A percentile compares a stretch with the other conserved stretches of the same genome.
phyloP scores from a whole-genome alignment of 2,329 filamentous ascomycete genomes.

The Xylariales sp. region DNA sequence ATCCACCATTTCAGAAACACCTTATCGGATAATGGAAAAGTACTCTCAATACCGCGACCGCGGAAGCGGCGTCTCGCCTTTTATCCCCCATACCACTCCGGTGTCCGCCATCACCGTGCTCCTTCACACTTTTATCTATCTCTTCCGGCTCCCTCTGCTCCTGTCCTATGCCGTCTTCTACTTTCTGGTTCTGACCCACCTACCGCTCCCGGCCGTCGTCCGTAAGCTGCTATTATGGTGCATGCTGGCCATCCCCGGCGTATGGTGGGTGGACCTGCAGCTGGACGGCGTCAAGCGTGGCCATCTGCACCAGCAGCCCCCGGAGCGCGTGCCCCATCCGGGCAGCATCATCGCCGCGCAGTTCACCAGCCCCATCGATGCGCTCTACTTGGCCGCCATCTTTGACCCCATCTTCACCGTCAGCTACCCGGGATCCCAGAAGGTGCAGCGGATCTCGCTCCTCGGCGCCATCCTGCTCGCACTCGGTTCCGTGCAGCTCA shows the following conservation, averaged over 20 bases:
- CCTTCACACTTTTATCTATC: conserved; percentile 68
- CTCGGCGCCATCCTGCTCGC: conserved; percentile 70
- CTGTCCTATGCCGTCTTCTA: conserved; percentile 63
- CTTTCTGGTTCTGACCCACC: conserved; percentile 77
- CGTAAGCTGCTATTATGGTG: conserved; percentile 87
- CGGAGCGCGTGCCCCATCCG: conserved; percentile 70
- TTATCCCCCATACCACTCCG: conserved; percentile 74
- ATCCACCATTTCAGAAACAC: no score
- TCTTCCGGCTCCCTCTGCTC: conserved; percentile 76
- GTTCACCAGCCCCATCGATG: conserved; percentile 89
- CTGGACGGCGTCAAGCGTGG: conserved; percentile 95
- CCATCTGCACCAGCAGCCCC: conserved; percentile 71
- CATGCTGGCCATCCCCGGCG: conserved; percentile 80
- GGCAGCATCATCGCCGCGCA: conserved; percentile 83
- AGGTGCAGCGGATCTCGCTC: conserved; percentile 74
- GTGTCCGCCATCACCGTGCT: conserved; percentile 59
- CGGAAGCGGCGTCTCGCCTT: conserved; percentile 93
- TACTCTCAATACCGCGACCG: conserved; percentile 89
- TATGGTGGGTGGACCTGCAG: conserved; percentile 99
- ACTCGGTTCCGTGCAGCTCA: conserved; percentile 50
- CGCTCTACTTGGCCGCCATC: conserved; percentile 88
- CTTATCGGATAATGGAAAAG: conserved; percentile 74
- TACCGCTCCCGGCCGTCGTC: conserved; percentile 58
- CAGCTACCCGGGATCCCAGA: conserved; percentile 69
- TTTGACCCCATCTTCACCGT: conserved; percentile 94